These are phyloP conservation scores for Termitomyces bulborhizus DNA, from an alignment of 768 basidiomycete species.

Conservation along the genomic window DNA sequence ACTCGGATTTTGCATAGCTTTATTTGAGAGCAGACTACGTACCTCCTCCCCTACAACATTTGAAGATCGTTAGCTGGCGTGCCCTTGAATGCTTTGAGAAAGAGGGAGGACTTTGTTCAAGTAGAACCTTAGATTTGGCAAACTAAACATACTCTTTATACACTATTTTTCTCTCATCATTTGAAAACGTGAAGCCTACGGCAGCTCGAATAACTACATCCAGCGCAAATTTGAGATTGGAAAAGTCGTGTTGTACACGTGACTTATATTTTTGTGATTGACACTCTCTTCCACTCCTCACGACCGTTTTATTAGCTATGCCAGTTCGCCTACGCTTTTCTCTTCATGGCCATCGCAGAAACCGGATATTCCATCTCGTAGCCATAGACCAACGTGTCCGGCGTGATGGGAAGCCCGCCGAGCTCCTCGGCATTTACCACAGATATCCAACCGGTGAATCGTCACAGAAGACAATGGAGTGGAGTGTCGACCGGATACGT, in stretches of 20 bases:
- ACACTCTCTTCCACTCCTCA: neutral
- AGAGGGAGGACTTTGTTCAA: neutral
- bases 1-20: neutral
- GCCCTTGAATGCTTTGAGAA: neutral
- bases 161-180: neutral
- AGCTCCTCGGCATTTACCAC: conserved; percentile 81
- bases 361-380: conserved; percentile 79
- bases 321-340: conserved; percentile 81
- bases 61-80: neutral
- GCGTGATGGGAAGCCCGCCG: conserved; percentile 82
- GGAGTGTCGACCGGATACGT: conserved; percentile 86
- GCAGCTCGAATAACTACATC: too few species aligned
- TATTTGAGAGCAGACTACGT: too few species aligned
- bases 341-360: conserved; percentile 71
- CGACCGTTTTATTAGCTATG: conserved; percentile 46
- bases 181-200: neutral
- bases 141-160: neutral
- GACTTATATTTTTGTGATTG: conserved; percentile 1
- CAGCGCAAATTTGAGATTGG: neutral
- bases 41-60: too few species aligned
- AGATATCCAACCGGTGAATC: conserved; percentile 50
- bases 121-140: neutral
- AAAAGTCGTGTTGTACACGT: neutral
- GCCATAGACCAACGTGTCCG: conserved; percentile 67
- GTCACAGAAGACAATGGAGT: conserved; percentile 69